These are phyloP conservation scores for Macrotyloma uniflorum DNA, from an alignment of 306 rosid species.

Conservation along the genomic window DNA sequence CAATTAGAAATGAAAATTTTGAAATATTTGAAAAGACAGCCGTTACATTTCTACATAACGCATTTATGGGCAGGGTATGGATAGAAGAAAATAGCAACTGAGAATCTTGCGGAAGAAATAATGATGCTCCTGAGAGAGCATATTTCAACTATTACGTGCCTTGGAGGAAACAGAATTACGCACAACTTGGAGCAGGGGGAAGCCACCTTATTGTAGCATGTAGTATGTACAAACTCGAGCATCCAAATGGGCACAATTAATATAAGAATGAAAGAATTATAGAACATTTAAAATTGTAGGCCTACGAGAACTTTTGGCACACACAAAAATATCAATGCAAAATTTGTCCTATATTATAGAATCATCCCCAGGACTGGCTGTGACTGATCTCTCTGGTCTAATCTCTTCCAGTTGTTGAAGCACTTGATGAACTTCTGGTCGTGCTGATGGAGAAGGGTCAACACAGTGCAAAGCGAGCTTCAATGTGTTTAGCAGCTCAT, in stretches of 20 bases:
- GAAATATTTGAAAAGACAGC: no score
- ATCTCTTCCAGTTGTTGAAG: constrained; percentile 74
- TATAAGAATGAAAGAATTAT: constrained; percentile 65
- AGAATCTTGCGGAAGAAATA: not conserved
- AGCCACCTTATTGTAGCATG: not conserved
- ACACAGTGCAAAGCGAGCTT: constrained; percentile 85
- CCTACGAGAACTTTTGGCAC: not conserved
- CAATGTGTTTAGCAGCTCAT: constrained; percentile 72
- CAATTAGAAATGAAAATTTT: no score
- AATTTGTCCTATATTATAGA: not conserved
- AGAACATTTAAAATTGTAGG: not conserved
- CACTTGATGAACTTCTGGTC: constrained; percentile 71
- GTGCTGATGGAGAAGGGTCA: constrained; percentile 82
- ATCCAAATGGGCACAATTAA: constrained; percentile 41
- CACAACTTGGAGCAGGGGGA: not conserved
- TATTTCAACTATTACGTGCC: not conserved
- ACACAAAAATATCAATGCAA: not conserved
- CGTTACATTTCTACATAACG: not conserved
- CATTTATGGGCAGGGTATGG: not conserved
- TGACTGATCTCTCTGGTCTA: constrained; percentile 51
- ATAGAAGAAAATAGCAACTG: not conserved
- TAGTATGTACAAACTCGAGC: constrained; percentile 44
- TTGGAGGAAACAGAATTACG: not conserved
- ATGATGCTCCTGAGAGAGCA: not conserved
- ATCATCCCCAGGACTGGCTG: constrained; percentile 48